These are phyloP conservation scores for Fomitopsis betulina DNA, from an alignment of 1,284 basidiomycete genomes.

Conservation along the genomic window DNA sequence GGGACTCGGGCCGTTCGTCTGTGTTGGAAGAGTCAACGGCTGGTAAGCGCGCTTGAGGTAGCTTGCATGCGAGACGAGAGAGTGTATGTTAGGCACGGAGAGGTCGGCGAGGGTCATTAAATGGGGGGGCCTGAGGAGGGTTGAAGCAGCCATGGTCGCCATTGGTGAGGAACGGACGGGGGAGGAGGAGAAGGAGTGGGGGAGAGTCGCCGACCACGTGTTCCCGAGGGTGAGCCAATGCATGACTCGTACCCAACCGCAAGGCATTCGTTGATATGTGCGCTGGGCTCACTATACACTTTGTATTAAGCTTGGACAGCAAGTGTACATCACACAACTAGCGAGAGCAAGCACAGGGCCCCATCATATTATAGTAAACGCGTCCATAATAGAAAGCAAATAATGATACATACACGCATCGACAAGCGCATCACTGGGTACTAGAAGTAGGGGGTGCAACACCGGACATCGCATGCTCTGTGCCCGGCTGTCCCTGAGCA, in stretches of 20 bases:
- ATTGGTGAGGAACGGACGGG: no score
- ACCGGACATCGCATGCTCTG: background rate
- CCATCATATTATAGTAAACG: background rate
- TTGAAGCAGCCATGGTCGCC: background rate
- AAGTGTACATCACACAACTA: no score
- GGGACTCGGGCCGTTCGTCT: no score
- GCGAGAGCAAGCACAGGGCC: background rate
- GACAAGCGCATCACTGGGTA: background rate
- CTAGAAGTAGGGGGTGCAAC: background rate
- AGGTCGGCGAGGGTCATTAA: conserved; percentile 86
- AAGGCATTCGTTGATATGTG: no score
- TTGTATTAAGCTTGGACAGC: no score
- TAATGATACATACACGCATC: background rate
- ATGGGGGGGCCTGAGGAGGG: conserved; percentile 44
- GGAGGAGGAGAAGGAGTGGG: no score
- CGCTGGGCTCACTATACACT: no score
- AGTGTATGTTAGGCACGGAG: conserved; percentile 62
- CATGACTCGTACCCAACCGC: no score
- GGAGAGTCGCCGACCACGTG: no score
- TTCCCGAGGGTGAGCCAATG: no score
- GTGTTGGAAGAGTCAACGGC: background rate
- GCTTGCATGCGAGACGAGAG: conserved; percentile 58
- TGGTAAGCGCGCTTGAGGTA: conserved; percentile 48
- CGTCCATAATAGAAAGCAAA: background rate
- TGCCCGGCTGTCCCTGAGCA: background rate